Base-by-base conservation (phyloP, 805 yeast genomes). In the Kluyveromyces nonfermentans region DNA sequence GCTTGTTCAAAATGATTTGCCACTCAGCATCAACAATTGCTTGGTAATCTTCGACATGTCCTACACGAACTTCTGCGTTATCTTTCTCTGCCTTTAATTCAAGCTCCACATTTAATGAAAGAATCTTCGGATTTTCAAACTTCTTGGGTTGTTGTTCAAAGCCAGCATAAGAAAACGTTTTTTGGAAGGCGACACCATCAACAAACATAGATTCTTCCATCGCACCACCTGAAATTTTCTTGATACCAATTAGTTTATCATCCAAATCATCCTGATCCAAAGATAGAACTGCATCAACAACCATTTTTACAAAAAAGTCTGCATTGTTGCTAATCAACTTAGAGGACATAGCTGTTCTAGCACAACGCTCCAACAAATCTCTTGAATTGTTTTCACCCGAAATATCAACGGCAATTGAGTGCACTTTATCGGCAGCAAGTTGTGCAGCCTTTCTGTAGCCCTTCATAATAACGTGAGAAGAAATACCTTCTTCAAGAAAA, bases 11-110 rank as follows among this genome's bases (percentile, higher is more conserved):
- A 52, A 93, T 93, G 52, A 93, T 84, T 63, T 85, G 78, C 97
- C 98, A 93, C 67, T 93, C 98, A n/a, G 98, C 98, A 66, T 93
- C 97, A 16, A 93, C 98, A 46, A 93, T 83, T 30, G 82, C 87
- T 70, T 93, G 98, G 67, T 93, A 93, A 56, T 90, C 97, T 46
- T 78, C 75, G 44, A 93, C 97, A 63, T 88, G 83, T 57, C 86
- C 94, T 41, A 93, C 93, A 54, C 98, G 78, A 30, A 93, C 97
- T 71, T 93, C 98, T 8, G 98, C 98, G 62, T 93, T 93, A 65
- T 93, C 98, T 71, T 88, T 90, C 70, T 93, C 98, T 1, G 97
- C 97, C 69, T 93, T 93, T 60, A 93, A 77, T 70, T 93, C 98
- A 53, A 93, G 74, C 64, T 93, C 98, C 34, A 93, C 89, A 60